Base-by-base conservation (phyloP, 176 grass and related monocot genomes). In the Ensete ventricosum region DNA sequence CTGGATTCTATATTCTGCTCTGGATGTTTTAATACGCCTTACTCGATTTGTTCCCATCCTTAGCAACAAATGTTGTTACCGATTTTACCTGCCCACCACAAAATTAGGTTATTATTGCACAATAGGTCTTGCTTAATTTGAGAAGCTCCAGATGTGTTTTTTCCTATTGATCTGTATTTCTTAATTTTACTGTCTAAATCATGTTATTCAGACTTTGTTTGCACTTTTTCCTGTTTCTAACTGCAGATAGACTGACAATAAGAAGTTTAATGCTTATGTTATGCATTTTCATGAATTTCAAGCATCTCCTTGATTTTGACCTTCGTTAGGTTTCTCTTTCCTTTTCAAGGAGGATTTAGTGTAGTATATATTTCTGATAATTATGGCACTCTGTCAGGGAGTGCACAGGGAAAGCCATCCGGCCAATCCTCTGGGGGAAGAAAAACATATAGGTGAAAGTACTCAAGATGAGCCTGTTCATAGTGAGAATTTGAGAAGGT, bases 321-420 rank as follows among this genome's bases (percentile, higher is more conserved):
- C 2, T 69, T 5, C 6, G 4, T 43, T 6, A 43, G 34, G 34
- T 43, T 43, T 43, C 4, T 43, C 0, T 43, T 43, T 43, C 4
- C 34, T 43, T 43, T 43, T 43, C 34, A 43, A 43, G 34, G 5
- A 43, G 34, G 34, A 43, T 43, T 43, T 43, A 43, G 34, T 43
- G 34, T 43, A 43, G 34, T 6, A 43, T 43, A 43, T 43, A 43
- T 43, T 43, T 43, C 34, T 43, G 34, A 43, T 43, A 43, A 43
- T 43, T 6, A 43, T 43, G 34, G 34, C 34, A 12, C 14, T 49
- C 48, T 63, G 70, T 34, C 68, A 88, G 89, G 76, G 19, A 74
- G 82, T 86, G 83, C 89, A 88, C 77, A 65, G 54, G 52, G 81
- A 80, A 51, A 84, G 53, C 34, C 59, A 72, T n/a, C 60, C 54